These are phyloP conservation scores for Paecilomyces dactylethromorphus DNA, from an alignment of 2,329 filamentous ascomycete species.

Conservation along the genomic window DNA sequence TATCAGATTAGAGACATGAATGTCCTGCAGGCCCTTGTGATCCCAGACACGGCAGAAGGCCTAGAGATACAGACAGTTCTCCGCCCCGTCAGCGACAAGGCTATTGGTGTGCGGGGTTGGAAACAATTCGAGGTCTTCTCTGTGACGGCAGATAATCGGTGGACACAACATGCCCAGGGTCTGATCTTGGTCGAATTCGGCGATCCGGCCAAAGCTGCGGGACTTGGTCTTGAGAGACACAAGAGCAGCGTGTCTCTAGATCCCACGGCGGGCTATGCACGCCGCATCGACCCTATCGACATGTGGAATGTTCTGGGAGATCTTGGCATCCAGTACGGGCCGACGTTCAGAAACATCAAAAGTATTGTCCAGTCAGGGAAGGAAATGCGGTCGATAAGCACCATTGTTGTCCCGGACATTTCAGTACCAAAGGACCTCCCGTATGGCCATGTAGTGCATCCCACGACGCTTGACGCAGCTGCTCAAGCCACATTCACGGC, in stretches of 20 bases:
- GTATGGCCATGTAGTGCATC: slow-evolving; percentile 8
- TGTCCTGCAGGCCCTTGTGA: slow-evolving; percentile 11
- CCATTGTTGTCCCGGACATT: not conserved
- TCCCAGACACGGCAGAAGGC: slow-evolving; percentile 20
- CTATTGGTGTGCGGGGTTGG: slow-evolving; percentile 6
- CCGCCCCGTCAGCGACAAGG: slow-evolving; percentile 6
- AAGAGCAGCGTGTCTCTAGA: no score
- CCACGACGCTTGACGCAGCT: slow-evolving; percentile 7
- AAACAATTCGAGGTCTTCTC: slow-evolving; percentile 9
- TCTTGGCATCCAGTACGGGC: not conserved
- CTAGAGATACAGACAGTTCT: slow-evolving; percentile 11
- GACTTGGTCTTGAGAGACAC: not conserved
- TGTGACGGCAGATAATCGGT: slow-evolving; percentile 6
- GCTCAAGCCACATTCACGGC: not conserved
- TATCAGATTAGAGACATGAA: no score
- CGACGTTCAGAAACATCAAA: not conserved
- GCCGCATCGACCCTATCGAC: not conserved
- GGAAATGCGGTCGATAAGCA: not conserved
- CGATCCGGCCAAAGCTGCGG: not conserved
- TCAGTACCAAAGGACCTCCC: not conserved
- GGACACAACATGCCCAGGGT: slow-evolving; percentile 7
- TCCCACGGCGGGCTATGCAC: not conserved
- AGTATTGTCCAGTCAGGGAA: not conserved
- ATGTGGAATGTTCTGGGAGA: not conserved
- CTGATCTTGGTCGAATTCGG: slow-evolving; percentile 3